Percentiles rank a stretch among this genome's conserved stretches.
Evolutionary conservation across 805 yeast genomes (phyloP).

Genomic region (Kodamaea kaohsiungensis): DNA sequence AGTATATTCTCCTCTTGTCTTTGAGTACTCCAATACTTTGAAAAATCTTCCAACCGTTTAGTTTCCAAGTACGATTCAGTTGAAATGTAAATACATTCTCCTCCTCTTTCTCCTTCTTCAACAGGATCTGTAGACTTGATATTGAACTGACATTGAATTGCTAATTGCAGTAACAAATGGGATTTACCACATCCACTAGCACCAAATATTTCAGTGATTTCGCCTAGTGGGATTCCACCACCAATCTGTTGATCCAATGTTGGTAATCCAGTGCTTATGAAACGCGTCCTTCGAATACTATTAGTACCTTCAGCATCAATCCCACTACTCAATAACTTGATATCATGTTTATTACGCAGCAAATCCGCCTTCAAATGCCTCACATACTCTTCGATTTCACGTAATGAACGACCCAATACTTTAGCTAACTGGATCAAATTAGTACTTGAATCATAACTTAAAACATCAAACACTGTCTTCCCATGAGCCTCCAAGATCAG

Average conservation of each 20-base stretch:
- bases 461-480: slow-evolving; percentile 25
- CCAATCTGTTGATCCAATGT: slow-evolving; percentile 26
- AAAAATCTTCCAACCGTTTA: slow-evolving; percentile 46
- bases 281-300: background rate
- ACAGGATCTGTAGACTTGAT: background rate
- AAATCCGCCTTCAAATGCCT: slow-evolving; percentile 12
- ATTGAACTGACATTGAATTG: slow-evolving; percentile 53
- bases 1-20: slow-evolving; percentile 12
- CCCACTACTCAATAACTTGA: background rate
- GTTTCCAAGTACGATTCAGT: slow-evolving; percentile 80
- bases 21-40: slow-evolving; percentile 11
- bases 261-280: slow-evolving; percentile 25
- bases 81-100: slow-evolving; percentile 58
- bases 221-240: slow-evolving; percentile 34
- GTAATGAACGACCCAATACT: slow-evolving; percentile 24
- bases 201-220: slow-evolving; percentile 71
- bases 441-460: slow-evolving; percentile 15
- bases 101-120: background rate
- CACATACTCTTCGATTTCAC: slow-evolving; percentile 27
- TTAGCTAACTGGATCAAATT: slow-evolving; percentile 21
- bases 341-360: background rate
- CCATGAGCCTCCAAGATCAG: slow-evolving; percentile 24
- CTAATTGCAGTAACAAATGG: slow-evolving; percentile 68
- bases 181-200: slow-evolving; percentile 87
- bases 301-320: background rate